Evolutionary conservation across 345 rosid genomes (phyloP), one percentile per base, ranked within the genome.

Genomic region (Murraya paniculata): DNA sequence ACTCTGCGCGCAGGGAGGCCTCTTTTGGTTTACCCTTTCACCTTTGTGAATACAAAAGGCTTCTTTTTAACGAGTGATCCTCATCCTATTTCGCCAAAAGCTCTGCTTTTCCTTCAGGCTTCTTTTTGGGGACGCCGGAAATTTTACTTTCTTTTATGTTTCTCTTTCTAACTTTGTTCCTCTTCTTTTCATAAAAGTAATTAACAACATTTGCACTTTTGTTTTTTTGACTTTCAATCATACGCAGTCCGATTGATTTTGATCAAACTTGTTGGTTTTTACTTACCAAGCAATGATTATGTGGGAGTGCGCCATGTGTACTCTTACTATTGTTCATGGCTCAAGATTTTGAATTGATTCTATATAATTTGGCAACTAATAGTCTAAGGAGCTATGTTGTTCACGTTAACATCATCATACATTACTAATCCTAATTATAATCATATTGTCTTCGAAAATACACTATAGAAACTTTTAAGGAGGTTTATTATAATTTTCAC

Each of bases 21-120:
- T 13, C 18, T 8, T 18, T 10, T 16, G 4, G 27, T 14, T 57
- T n/a, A 19, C 0, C n/a, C 3, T 28, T 71, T 66, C 57, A 59
- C 66, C 72, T 67, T 77, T 72, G 67, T 64, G 48, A 45, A 28
- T 69, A 64, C 71, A 70, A 73, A 79, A 64, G 38, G 36, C 48
- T 36, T 36, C 24, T n/a, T 48, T 24, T 31, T 9, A 71, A 61
- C 27, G 21, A 55, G 1, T 38, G 19, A 76, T 59, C 66, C 31
- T 45, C 50, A 45, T 45, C 50, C 50, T 3, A 45, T 13, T 10
- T 45, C 50, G 50, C 18, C 50, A 11, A 45, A 45, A 24, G 67
- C 57, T 36, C 56, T 56, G 38, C 22, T 25, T 18, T 58, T 18
- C 19, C 22, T 18, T 58, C 57, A 6, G 11, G 69, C 45, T 19